Evolutionary conservation across 306 rosid genomes (phyloP).

Genomic region (Gleditsia sinensis): DNA sequence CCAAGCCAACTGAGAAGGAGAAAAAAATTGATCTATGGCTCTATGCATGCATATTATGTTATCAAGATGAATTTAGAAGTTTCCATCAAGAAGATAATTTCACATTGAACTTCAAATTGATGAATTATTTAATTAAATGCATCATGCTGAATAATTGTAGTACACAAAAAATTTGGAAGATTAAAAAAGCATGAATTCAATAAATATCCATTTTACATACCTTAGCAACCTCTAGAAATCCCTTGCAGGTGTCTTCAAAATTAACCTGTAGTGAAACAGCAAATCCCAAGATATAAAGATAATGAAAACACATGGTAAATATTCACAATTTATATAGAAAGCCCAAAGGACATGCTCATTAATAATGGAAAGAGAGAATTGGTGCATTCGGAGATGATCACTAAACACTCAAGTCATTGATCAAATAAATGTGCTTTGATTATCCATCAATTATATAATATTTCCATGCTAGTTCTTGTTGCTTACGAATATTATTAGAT

Average conservation of each 20-base stretch:
- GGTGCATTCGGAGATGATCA: not conserved
- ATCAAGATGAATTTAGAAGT: slow-evolving; percentile 13
- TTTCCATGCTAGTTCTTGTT: not conserved
- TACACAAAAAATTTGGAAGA: not conserved
- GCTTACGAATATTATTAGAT: too few species aligned
- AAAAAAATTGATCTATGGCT: not conserved
- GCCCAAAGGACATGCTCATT: not conserved
- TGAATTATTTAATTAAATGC: slow-evolving; percentile 11
- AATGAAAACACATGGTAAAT: slow-evolving; percentile 7
- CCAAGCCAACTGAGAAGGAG: not conserved
- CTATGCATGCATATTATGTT: not conserved
- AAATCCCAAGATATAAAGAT: slow-evolving; percentile 12
- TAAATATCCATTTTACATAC: slow-evolving; percentile 40
- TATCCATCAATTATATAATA: not conserved
- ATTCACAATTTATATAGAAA: slow-evolving; percentile 12
- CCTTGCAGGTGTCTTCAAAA: slow-evolving; percentile 98
- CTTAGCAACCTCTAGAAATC: slow-evolving; percentile 97
- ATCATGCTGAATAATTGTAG: not conserved
- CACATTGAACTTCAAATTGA: slow-evolving; percentile 1
- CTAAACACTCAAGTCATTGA: not conserved
- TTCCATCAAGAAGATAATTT: not conserved
- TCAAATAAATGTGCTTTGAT: slow-evolving; percentile 1
- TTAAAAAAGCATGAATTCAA: not conserved
- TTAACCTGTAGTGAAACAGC: slow-evolving; percentile 65
- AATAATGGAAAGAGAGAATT: not conserved